Evolutionary conservation across 106 monocot species (phyloP).

Genomic region (Narthecium ossifragum): DNA sequence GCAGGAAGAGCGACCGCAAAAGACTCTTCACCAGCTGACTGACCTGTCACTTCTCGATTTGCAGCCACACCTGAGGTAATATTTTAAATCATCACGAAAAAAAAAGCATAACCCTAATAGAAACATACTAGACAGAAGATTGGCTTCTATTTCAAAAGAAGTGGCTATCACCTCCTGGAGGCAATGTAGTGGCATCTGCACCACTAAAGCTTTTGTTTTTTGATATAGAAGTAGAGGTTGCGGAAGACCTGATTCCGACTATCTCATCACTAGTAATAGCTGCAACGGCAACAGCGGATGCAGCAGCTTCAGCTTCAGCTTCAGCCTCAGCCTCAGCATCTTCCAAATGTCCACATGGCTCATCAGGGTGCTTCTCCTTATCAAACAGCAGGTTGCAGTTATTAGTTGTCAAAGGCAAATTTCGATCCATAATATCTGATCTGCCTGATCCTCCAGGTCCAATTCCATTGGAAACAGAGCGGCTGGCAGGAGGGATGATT

Average conservation of each 20-base stretch:
- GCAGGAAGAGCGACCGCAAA: constrained; percentile 81
- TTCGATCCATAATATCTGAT: constrained; percentile 25
- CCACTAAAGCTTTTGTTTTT: constrained; percentile 25
- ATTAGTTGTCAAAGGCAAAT: constrained; percentile 16
- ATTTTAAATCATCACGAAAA: not conserved
- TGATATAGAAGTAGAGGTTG: constrained; percentile 15
- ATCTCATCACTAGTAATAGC: constrained; percentile 83
- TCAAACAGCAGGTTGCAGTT: constrained; percentile 36
- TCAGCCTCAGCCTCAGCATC: constrained; percentile 63
- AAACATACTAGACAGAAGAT: not conserved
- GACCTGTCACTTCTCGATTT: constrained; percentile 24
- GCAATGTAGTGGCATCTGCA: constrained; percentile 18
- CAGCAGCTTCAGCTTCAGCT: constrained; percentile 91
- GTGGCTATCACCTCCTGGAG: constrained; percentile 33
- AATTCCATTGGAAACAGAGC: constrained; percentile 36
- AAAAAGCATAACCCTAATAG: not conserved
- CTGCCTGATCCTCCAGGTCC: constrained; percentile 43
- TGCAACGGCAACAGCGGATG: constrained; percentile 95
- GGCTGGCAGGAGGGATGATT: constrained; percentile 45
- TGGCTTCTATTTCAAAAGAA: not conserved
- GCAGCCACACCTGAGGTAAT: constrained; percentile 25
- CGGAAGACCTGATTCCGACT: constrained; percentile 24
- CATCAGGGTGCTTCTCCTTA: constrained; percentile 41
- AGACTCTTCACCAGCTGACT: constrained; percentile 58
- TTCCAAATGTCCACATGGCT: constrained; percentile 46